Evolutionary conservation across 2,329 filamentous ascomycete species (phyloP).

Genomic region (Pseudocercospora crystallina): DNA sequence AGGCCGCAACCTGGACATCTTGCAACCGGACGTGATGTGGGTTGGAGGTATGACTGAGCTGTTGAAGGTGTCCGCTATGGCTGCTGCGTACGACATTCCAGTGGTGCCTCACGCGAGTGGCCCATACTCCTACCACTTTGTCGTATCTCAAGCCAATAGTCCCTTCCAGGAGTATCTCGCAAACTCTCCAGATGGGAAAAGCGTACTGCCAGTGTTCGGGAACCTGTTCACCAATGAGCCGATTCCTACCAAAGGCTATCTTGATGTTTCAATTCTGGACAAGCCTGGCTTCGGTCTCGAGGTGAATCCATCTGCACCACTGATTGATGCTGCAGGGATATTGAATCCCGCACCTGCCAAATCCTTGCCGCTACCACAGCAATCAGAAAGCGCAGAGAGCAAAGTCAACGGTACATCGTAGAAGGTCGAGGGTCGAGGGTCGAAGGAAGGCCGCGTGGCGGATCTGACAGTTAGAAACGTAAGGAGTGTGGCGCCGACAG

Average conservation of each 20-base stretch:
- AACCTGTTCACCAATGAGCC: slow-evolving; percentile 89
- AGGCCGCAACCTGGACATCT: slow-evolving; percentile 86
- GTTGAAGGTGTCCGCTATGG: slow-evolving; percentile 83
- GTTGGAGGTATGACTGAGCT: slow-evolving; percentile 89
- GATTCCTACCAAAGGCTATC: slow-evolving; percentile 77
- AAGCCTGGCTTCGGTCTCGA: slow-evolving; percentile 90
- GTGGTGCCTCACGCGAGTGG: slow-evolving; percentile 94
- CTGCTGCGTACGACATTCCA: slow-evolving; percentile 88
- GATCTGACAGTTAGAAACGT: not conserved
- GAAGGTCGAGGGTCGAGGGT: not conserved
- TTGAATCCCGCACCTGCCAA: slow-evolving; percentile 63
- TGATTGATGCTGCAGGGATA: slow-evolving; percentile 74
- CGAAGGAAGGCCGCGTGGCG: not conserved
- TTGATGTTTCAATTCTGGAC: slow-evolving; percentile 77
- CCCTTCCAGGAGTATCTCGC: slow-evolving; percentile 96
- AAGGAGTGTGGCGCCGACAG: not conserved
- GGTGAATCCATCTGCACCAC: slow-evolving; percentile 74
- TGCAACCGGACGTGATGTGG: slow-evolving; percentile 98
- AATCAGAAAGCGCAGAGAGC: slow-evolving; percentile 18
- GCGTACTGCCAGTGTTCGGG: slow-evolving; percentile 86
- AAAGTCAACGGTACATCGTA: slow-evolving; percentile 12
- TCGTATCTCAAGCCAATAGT: slow-evolving; percentile 87
- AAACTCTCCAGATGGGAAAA: slow-evolving; percentile 88
- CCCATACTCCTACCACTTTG: slow-evolving; percentile 94
- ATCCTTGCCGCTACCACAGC: slow-evolving; percentile 35